Base-by-base conservation (phyloP, 768 basidiomycete species). In the Symmetrospora coprosmae region DNA sequence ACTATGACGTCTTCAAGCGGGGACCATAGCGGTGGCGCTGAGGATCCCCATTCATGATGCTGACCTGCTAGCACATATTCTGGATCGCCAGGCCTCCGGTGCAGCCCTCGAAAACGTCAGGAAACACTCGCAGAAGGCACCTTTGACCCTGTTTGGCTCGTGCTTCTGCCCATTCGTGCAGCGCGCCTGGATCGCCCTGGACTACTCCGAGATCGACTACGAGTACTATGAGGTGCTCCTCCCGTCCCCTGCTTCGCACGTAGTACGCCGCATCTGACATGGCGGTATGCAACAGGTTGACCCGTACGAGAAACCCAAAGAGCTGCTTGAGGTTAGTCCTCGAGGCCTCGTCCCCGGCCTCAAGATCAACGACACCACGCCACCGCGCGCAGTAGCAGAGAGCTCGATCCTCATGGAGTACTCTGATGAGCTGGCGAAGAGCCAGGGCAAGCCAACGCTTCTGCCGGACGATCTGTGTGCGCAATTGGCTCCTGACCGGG, bases 261-360 rank as follows among this genome's bases (percentile, higher is more conserved):
- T n/a, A n/a, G n/a, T n/a, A n/a, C n/a, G n/a, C n/a, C 14, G 1
- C 2, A 16, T 4, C 31, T 80, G 66, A 72, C 75, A 16, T 75
- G 78, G 39, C 80, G 80, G 67, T 73, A 81, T 30, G 77, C 79
- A n/a, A 78, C 61, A 34, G 75, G 58, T 30, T 6, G 7, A 25
- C 33, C 40, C 34, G 6, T 39, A 50, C 34, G 41, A 11, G 40
- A 40, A 69, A 34, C 84, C 86, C 0, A 71, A 79, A 46, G 85
- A 85, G 30, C 78, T 90, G n/a, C 75, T 90, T 17, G 80, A 85
- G 35, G 75, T 86, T 16, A 87, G 85, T 17, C 85, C 86, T 1
- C 86, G 85, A 66, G 86, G 87, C 0, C 77, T 89, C 2, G 85
- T 90, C 1, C 86, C 86, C 0, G 78, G 81, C 0, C 74, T 81